Percentiles rank a stretch among this genome's conserved stretches.
Conservation (phyloP, 1,284 basidiomycete genomes). For the Moesziomyces antarcticus region DNA sequence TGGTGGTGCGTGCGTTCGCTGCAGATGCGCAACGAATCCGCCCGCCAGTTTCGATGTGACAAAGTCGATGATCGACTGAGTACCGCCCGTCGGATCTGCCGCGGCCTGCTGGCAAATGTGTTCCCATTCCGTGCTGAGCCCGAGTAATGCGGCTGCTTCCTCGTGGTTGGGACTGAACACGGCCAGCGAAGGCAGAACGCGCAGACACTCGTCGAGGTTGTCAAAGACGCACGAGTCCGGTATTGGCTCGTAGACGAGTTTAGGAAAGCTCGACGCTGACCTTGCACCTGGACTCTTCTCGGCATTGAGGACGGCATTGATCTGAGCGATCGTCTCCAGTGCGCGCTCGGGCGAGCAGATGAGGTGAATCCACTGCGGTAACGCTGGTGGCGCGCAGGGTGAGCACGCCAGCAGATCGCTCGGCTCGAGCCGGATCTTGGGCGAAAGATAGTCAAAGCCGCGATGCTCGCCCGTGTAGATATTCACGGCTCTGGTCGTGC, state of each 20-base stretch:
- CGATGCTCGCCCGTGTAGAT: conserved; percentile 78
- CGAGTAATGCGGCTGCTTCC: conserved; percentile 69
- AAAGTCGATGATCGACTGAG: conserved; percentile 16
- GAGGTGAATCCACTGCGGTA: conserved; percentile 79
- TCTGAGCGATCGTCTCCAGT: conserved; percentile 75
- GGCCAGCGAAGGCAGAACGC: conserved; percentile 74
- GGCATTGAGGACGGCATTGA: conserved; percentile 69
- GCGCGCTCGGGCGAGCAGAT: conserved; percentile 85
- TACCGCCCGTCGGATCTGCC: background rate
- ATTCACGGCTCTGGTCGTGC: conserved; percentile 80
- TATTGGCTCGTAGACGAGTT: conserved; percentile 84
- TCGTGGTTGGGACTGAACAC: conserved; percentile 74
- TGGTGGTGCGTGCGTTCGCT: background rate
- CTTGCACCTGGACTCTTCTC: conserved; percentile 70
- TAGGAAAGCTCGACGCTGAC: conserved; percentile 69
- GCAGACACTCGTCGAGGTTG: conserved; percentile 77
- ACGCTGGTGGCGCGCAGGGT: conserved; percentile 71
- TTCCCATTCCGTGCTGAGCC: conserved; percentile 29
- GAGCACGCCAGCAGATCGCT: conserved; percentile 72
- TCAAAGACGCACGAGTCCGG: conserved; percentile 72
- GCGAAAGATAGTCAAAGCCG: conserved; percentile 84
- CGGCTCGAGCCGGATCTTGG: conserved; percentile 78
- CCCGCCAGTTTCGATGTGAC: conserved; percentile 20
- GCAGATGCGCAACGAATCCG: conserved; percentile 13
- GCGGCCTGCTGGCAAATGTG: background rate